phyloP scores from a whole-genome alignment of 352 stramenopile genomes.

The Pythium volutum region DNA sequence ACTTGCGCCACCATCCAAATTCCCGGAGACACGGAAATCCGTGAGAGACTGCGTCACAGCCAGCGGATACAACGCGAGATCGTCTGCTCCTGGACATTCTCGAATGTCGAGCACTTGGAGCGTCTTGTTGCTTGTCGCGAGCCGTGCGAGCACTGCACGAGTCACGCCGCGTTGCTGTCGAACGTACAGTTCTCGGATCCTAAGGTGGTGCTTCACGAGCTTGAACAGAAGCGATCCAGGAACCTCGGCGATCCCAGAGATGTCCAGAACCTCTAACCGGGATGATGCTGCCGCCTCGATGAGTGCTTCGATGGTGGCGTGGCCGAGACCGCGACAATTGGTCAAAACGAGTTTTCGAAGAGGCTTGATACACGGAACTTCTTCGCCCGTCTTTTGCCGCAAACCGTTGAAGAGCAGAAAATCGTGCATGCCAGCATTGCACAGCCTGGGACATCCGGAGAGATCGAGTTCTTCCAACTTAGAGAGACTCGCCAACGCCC shows the following conservation, averaged over 20 bases:
- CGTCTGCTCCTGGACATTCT: conserved; percentile 45
- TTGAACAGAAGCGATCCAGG: conserved; percentile 29
- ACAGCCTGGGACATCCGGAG: conserved; percentile 42
- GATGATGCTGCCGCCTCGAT: neutral
- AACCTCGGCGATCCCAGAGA: conserved; percentile 33
- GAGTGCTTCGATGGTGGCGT: conserved; percentile 15
- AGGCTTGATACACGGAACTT: conserved; percentile 2
- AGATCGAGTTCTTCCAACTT: conserved; percentile 57
- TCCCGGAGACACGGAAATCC: conserved; percentile 40
- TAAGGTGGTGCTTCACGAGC: conserved; percentile 36
- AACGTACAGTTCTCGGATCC: conserved; percentile 32
- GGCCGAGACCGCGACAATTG: conserved; percentile 4
- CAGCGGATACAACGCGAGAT: conserved; percentile 61
- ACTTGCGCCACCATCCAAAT: conserved; percentile 14
- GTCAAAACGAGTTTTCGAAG: conserved; percentile 5
- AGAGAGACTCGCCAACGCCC: conserved; percentile 43
- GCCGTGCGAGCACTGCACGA: conserved; percentile 38
- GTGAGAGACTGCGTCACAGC: conserved; percentile 55
- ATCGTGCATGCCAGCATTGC: conserved; percentile 37
- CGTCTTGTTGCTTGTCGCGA: conserved; percentile 54
- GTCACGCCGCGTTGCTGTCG: conserved; percentile 39
- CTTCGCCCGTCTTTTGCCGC: neutral
- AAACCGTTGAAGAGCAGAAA: conserved; percentile 44
- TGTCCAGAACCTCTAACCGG: conserved; percentile 30
- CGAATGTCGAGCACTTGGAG: conserved; percentile 56